Conservation (phyloP, 257 asterid genomes). For the Solanum dulcamara region DNA sequence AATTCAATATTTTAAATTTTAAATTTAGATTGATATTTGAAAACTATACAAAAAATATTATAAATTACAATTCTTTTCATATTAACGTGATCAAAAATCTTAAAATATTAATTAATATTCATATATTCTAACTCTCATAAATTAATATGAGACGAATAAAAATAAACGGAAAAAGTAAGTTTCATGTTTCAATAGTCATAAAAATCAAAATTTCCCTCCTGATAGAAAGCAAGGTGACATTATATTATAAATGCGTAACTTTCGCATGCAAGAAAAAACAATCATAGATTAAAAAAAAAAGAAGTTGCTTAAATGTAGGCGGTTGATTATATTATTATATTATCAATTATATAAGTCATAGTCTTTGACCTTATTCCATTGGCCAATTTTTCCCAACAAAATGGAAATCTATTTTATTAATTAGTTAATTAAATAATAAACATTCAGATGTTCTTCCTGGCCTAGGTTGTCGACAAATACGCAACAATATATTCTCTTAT, state of each 20-base stretch:
- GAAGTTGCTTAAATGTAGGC: not conserved
- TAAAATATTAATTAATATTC: not conserved
- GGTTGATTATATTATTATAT: not conserved
- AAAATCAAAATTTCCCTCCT: not conserved
- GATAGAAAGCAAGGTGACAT: not conserved
- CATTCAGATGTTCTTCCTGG: not conserved
- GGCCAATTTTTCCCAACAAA: not conserved
- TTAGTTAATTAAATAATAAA: not conserved
- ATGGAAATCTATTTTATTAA: not conserved
- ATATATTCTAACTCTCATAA: not conserved
- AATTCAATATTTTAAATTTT: too few relatives aligned
- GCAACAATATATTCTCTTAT: not conserved
- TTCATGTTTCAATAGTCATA: not conserved
- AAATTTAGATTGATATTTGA: too few relatives aligned
- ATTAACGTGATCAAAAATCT: not conserved
- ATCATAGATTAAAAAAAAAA: not conserved
- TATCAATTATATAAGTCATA: not conserved
- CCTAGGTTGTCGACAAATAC: not conserved
- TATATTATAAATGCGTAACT: not conserved
- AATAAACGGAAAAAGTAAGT: not conserved
- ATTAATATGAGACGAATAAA: not conserved
- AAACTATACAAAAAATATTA: too few relatives aligned
- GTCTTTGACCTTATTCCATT: not conserved
- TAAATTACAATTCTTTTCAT: not conserved
- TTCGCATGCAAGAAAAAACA: not conserved